Conservation (phyloP, 2,329 filamentous ascomycete genomes). For the Pestalotiopsis sp. region DNA sequence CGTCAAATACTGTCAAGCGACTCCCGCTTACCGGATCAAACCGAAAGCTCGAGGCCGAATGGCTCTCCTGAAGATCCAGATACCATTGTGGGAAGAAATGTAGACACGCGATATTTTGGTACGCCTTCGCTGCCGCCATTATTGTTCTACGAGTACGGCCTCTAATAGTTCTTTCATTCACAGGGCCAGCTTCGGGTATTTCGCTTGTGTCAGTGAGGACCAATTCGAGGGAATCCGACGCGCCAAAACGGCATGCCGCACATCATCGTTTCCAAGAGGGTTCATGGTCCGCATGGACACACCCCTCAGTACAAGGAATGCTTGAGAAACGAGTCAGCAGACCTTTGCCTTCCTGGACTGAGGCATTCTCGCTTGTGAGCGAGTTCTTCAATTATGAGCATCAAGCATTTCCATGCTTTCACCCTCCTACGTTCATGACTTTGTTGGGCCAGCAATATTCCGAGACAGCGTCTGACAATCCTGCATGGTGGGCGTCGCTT, state of each 20-base stretch:
- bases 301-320: background rate
- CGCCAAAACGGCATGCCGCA: background rate
- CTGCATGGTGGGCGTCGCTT: constrained; percentile 4
- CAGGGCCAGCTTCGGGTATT: constrained; percentile 1
- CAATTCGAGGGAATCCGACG: background rate
- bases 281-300: constrained; percentile 4
- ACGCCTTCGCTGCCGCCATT: background rate
- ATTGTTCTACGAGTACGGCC: background rate
- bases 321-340: background rate
- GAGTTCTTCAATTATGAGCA: constrained; percentile 6
- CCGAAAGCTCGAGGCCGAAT: background rate
- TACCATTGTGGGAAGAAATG: background rate
- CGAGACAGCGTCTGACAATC: background rate
- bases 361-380: background rate
- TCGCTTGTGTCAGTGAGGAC: background rate
- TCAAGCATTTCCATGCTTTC: constrained; percentile 2
- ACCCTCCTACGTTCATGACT: constrained; percentile 1
- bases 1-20: background rate
- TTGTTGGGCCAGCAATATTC: constrained; percentile 5
- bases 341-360: constrained; percentile 1
- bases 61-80: background rate
- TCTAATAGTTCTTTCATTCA: background rate
- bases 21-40: background rate
- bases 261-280: background rate
- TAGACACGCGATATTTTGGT: constrained; percentile 7